Conservation (phyloP, 805 yeast genomes). For the Saccharomycopsis sp. region DNA sequence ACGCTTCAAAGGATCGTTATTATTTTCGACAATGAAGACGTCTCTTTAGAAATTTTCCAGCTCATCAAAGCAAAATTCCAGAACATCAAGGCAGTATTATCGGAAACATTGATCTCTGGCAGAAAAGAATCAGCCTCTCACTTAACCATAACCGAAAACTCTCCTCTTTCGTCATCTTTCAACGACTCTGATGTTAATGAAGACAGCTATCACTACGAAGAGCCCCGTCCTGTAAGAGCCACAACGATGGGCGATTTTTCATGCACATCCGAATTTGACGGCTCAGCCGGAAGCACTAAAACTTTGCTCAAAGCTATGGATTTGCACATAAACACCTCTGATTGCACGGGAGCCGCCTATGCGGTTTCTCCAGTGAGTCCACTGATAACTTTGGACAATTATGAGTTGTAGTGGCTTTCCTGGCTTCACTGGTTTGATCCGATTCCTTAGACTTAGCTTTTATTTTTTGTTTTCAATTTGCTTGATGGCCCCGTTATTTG, state of each 20-base stretch:
- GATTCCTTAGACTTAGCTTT: not conserved
- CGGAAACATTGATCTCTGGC: conserved; percentile 5
- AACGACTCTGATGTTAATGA: not conserved
- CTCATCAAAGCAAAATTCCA: conserved; percentile 3
- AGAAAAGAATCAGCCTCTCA: not conserved
- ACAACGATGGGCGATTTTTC: not conserved
- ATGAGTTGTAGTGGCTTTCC: conserved; percentile 1
- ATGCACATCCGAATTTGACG: not conserved
- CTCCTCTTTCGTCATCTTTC: not conserved
- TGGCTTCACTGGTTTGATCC: not conserved
- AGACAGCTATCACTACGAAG: not conserved
- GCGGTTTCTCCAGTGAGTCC: conserved; percentile 13
- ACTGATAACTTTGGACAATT: conserved; percentile 15
- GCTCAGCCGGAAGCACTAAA: conserved; percentile 1
- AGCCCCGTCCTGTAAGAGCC: not conserved
- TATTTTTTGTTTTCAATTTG: not conserved
- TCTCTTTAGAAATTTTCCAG: conserved; percentile 5
- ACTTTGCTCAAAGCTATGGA: conserved; percentile 10
- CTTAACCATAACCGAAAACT: not conserved
- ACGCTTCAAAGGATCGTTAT: conserved; percentile 14
- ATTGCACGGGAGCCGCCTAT: not conserved
- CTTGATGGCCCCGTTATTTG: too few species aligned
- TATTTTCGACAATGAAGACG: conserved; percentile 5
- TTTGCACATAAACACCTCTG: conserved; percentile 8
- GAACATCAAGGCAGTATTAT: not conserved